Conservation (phyloP, 2,329 filamentous ascomycete species). For the Penicillium occitanis region DNA sequence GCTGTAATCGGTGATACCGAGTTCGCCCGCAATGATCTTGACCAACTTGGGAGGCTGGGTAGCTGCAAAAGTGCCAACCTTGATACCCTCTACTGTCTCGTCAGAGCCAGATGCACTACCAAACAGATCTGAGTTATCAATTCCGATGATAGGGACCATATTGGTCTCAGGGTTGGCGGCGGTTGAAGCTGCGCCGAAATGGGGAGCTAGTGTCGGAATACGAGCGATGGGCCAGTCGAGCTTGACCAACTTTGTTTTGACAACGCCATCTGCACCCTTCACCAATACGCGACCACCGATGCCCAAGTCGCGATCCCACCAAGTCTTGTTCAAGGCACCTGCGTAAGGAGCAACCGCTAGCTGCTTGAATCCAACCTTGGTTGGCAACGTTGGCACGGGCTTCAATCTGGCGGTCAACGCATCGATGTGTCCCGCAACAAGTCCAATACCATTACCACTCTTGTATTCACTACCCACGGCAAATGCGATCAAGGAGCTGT, state of each 20-base stretch:
- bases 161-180: constrained; percentile 86
- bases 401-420: constrained; percentile 88
- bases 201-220: constrained; percentile 87
- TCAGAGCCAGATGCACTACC: constrained; percentile 24
- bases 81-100: constrained; percentile 43
- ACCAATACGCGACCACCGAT: constrained; percentile 88
- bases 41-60: constrained; percentile 86
- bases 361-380: constrained; percentile 80
- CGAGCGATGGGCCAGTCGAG: constrained; percentile 91
- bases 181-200: constrained; percentile 73
- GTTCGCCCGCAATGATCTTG: constrained; percentile 72
- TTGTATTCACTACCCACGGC: constrained; percentile 76
- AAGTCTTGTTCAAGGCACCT: constrained; percentile 80
- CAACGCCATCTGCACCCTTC: constrained; percentile 73
- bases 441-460: constrained; percentile 80
- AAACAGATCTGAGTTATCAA: constrained; percentile 68
- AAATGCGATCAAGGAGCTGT: constrained; percentile 82
- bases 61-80: constrained; percentile 68
- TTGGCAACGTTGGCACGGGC: constrained; percentile 82
- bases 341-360: constrained; percentile 92
- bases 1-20: constrained; percentile 70
- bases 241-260: constrained; percentile 79
- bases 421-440: constrained; percentile 90
- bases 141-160: constrained; percentile 88
- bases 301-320: constrained; percentile 95